phyloP scores from a whole-genome alignment of 2,329 filamentous ascomycete species.

The Magnaporthales sp. region DNA sequence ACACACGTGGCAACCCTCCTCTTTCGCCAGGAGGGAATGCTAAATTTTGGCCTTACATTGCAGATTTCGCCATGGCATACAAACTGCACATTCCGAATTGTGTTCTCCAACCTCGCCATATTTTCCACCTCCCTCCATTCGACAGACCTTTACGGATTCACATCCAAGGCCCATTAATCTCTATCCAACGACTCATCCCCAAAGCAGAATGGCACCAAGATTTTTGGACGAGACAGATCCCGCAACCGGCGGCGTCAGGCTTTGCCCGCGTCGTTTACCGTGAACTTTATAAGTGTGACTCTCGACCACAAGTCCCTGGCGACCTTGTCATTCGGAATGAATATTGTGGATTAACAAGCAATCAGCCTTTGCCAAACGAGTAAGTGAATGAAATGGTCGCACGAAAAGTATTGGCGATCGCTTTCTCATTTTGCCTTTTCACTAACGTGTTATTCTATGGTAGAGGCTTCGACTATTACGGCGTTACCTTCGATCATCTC shows the following conservation, averaged over 20 bases:
- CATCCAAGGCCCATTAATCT: no score
- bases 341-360: not conserved
- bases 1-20: no score
- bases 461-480: constrained; percentile 26
- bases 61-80: no score
- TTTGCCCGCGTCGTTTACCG: not conserved
- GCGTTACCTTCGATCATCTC: constrained; percentile 32
- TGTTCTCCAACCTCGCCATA: no score
- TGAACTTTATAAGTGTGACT: not conserved
- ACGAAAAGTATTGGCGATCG: not conserved
- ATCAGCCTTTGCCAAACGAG: not conserved
- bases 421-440: not conserved
- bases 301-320: not conserved
- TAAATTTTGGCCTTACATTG: no score
- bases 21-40: no score
- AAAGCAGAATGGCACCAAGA: not conserved
- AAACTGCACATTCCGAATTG: no score
- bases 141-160: no score
- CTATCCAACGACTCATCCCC: no score
- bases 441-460: not conserved
- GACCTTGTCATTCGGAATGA: not conserved
- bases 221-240: not conserved
- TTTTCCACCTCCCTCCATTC: no score
- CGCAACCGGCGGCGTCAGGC: not conserved
- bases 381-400: not conserved